Evolutionary conservation across 768 basidiomycete genomes (phyloP).

Genomic region (Leucogyrophana mollusca): DNA sequence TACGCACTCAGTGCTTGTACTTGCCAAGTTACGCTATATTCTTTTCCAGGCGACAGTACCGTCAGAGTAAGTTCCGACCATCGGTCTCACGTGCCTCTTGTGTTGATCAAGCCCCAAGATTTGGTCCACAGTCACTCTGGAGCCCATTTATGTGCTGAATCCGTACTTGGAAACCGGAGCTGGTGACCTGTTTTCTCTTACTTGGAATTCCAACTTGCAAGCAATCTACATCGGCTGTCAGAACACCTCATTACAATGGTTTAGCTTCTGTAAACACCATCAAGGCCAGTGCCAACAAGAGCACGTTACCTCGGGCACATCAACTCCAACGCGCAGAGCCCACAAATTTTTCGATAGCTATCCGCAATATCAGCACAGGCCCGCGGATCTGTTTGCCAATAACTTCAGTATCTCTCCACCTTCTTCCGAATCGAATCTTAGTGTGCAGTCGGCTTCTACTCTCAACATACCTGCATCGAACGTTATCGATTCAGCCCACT

Average conservation of each 20-base stretch:
- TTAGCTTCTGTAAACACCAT: slow-evolving; percentile 46
- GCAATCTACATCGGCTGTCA: slow-evolving; percentile 88
- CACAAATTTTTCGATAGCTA: slow-evolving; percentile 95
- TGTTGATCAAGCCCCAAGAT: slow-evolving; percentile 45
- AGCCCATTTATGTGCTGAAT: slow-evolving; percentile 67
- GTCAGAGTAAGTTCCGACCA: slow-evolving; percentile 56
- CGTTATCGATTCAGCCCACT: slow-evolving; percentile 87
- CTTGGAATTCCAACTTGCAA: slow-evolving; percentile 67
- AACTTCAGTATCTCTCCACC: slow-evolving; percentile 41
- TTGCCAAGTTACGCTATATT: slow-evolving; percentile 2
- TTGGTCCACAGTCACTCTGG: slow-evolving; percentile 74
- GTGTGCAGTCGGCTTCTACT: slow-evolving; percentile 14
- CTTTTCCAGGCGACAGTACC: slow-evolving; percentile 74
- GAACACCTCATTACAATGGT: slow-evolving; percentile 92
- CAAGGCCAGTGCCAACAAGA: slow-evolving; percentile 2
- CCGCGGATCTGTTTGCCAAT: slow-evolving; percentile 67
- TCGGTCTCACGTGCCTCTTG: slow-evolving; percentile 2
- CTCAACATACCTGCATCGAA: slow-evolving; percentile 64
- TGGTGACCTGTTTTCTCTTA: slow-evolving; percentile 85
- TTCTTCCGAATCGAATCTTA: slow-evolving; percentile 29
- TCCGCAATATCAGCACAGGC: slow-evolving; percentile 64
- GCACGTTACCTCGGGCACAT: slow-evolving; percentile 25
- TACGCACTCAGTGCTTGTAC: slow-evolving; percentile 27
- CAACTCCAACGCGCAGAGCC: slow-evolving; percentile 47
- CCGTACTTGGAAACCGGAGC: slow-evolving; percentile 80